A percentile compares a stretch with the other conserved stretches of the same genome.
Conservation (phyloP, 2,329 filamentous ascomycete genomes). For the Knoxdaviesia proteae region DNA sequence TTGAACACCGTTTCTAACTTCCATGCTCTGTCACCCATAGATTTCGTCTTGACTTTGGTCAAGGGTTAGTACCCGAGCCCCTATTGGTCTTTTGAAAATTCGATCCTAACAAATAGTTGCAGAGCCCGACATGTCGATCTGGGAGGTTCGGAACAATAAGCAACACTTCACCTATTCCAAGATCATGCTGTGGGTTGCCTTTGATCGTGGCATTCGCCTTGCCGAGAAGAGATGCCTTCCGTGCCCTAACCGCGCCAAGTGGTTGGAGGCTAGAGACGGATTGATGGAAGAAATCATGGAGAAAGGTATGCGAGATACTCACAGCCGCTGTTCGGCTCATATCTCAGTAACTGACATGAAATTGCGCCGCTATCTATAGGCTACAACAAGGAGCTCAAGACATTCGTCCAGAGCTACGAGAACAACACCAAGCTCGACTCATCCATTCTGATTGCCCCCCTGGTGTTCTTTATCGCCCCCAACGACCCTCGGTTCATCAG, state of each 20-base stretch:
- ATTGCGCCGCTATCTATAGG: conserved; percentile 16
- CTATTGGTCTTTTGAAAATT: neutral
- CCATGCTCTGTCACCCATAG: conserved; percentile 11
- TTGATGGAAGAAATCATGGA: conserved; percentile 62
- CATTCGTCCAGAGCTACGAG: conserved; percentile 61
- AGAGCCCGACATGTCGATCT: conserved; percentile 64
- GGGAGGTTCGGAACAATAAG: conserved; percentile 57
- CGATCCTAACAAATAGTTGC: conserved; percentile 4
- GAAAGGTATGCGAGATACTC: conserved; percentile 21
- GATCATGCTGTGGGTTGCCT: conserved; percentile 65
- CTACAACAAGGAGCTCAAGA: conserved; percentile 48
- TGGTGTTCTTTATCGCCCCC: conserved; percentile 62
- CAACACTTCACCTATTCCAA: conserved; percentile 70
- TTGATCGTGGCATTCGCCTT: conserved; percentile 54
- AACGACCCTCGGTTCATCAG: conserved; percentile 57
- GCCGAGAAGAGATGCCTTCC: conserved; percentile 57
- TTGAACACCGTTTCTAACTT: neutral
- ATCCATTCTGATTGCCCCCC: conserved; percentile 52
- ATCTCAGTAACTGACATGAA: neutral
- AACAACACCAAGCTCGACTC: conserved; percentile 49
- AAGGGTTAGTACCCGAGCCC: conserved; percentile 18
- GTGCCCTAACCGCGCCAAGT: conserved; percentile 46
- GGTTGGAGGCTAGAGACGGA: conserved; percentile 43
- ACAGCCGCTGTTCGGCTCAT: neutral
- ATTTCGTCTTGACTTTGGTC: conserved; percentile 50